Evolutionary conservation across 2,329 filamentous ascomycete genomes (phyloP), one percentile per base, ranked within the genome.

Genomic region (Apiospora hydei): DNA sequence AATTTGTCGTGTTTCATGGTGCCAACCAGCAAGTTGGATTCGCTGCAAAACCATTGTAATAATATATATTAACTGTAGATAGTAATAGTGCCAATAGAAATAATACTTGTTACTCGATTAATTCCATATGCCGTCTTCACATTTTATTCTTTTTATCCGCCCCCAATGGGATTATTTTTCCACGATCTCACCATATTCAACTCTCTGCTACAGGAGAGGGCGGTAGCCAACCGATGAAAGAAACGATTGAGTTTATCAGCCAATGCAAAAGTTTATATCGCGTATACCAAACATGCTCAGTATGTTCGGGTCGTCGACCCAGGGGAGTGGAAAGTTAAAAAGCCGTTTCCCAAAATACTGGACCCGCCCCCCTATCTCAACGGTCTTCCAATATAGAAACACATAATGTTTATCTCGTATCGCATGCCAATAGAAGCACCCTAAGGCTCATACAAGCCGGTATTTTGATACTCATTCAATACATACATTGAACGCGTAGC

Each of bases 1-100:
- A 89, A 78, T 91, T 89, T 76, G 88, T 88, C 67, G 85, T 92
- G 69, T 90, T 90, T 75, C 86, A 89, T 77, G 73, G 73, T 41
- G 44, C 57, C 70, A 81, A 80, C 2, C 82, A 80, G 34, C 76
- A 78, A 69, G 75, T 85, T 51, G 84, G 83, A 34, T 84, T 84
- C 71, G 84, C 84, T 70, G 38, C 74, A 1, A 79, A 79, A 70
- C n/a, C 24, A 13, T 26, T 71, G 26, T 71, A 71, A 64, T 64
- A 16, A 41, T 21, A 21, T 49, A n/a, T 49, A 49, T 21, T n/a
- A 49, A 30, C 26, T 30, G 6, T n/a, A 26, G n/a, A n/a, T 26
- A 41, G 34, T 64, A 41, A 14, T 41, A 41, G 2, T 41, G 21
- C 26, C 14, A 53, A 53, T 53, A 41, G 16, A 18, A 38, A 38